Conservation (phyloP, 2,329 filamentous ascomycete species). For the Didymosphaeria variabile region DNA sequence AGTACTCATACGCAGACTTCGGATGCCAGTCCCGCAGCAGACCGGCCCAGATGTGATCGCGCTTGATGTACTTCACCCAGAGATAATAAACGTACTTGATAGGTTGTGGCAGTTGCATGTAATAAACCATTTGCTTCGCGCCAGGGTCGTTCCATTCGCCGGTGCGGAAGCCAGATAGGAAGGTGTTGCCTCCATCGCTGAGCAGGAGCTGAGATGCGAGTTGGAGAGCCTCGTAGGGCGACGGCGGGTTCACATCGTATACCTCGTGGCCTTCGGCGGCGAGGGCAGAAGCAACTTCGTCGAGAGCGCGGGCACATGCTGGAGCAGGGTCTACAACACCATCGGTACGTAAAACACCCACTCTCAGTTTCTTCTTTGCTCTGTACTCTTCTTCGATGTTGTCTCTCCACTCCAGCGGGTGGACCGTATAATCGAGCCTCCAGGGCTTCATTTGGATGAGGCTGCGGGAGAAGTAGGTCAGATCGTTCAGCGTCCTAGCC, state of each 20-base stretch:
- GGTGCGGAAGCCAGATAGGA: conserved; percentile 76
- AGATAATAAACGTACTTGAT: conserved; percentile 88
- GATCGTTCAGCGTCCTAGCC: conserved; percentile 83
- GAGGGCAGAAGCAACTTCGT: conserved; percentile 75
- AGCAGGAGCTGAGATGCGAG: conserved; percentile 84
- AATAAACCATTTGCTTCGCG: conserved; percentile 75
- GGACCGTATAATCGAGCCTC: conserved; percentile 86
- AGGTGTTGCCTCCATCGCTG: conserved; percentile 82
- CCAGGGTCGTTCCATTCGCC: conserved; percentile 84
- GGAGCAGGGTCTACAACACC: conserved; percentile 87
- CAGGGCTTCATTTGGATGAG: conserved; percentile 85
- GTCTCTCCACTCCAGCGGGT: conserved; percentile 81
- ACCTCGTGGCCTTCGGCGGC: conserved; percentile 78
- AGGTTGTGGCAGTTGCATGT: conserved; percentile 76
- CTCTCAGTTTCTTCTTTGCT: conserved; percentile 69
- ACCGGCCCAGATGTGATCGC: conserved; percentile 80
- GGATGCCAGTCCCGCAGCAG: conserved; percentile 76
- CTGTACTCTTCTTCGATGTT: conserved; percentile 67
- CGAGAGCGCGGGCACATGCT: conserved; percentile 79
- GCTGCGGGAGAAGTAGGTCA: conserved; percentile 82
- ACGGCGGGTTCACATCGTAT: conserved; percentile 69
- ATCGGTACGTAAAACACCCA: conserved; percentile 82
- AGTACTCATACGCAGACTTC: conserved; percentile 80
- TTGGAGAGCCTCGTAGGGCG: conserved; percentile 76
- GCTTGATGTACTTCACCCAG: conserved; percentile 84